These are phyloP conservation scores for Delitschia confertaspora DNA, from an alignment of 495 filamentous ascomycete genomes.

Conservation along the genomic window DNA sequence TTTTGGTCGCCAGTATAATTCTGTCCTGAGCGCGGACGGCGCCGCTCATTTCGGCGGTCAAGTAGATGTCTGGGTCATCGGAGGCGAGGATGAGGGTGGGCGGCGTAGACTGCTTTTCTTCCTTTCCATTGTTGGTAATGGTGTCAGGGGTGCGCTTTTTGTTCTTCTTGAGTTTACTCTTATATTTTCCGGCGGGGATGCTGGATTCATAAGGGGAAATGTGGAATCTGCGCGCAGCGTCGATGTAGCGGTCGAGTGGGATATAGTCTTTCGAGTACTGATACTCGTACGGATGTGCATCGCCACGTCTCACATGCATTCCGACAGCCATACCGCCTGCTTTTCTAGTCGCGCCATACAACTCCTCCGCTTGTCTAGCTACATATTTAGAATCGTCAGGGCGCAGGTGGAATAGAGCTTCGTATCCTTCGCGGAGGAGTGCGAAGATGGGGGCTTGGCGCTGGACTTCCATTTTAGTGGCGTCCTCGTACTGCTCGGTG, in stretches of 20 bases:
- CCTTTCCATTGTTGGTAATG: no score
- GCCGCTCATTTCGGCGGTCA: conserved; percentile 43
- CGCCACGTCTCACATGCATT: conserved; percentile 65
- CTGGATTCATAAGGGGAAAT: conserved; percentile 20
- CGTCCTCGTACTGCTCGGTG: conserved; percentile 42
- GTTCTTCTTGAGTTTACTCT: conserved; percentile 8
- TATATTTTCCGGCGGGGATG: conserved; percentile 8
- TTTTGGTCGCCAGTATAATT: conserved; percentile 56
- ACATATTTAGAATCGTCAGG: conserved; percentile 51
- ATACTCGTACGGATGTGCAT: conserved; percentile 56
- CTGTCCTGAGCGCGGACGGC: conserved; percentile 51
- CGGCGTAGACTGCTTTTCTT: conserved; percentile 11
- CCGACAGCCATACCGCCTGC: conserved; percentile 46
- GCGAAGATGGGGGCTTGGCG: conserved; percentile 49
- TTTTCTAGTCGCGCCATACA: conserved; percentile 34
- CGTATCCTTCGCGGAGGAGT: conserved; percentile 53
- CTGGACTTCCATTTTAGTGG: conserved; percentile 38
- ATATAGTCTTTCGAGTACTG: conserved; percentile 60
- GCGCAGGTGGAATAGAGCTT: conserved; percentile 54
- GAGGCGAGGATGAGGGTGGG: conserved; percentile 51
- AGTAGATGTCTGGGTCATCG: conserved; percentile 62
- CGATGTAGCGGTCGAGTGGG: conserved; percentile 52
- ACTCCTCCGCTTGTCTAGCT: conserved; percentile 39
- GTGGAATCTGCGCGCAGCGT: conserved; percentile 38
- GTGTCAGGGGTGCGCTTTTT: background rate